These are phyloP conservation scores for Chalciporus piperatus DNA, from an alignment of 768 basidiomycete genomes.

Conservation along the genomic window DNA sequence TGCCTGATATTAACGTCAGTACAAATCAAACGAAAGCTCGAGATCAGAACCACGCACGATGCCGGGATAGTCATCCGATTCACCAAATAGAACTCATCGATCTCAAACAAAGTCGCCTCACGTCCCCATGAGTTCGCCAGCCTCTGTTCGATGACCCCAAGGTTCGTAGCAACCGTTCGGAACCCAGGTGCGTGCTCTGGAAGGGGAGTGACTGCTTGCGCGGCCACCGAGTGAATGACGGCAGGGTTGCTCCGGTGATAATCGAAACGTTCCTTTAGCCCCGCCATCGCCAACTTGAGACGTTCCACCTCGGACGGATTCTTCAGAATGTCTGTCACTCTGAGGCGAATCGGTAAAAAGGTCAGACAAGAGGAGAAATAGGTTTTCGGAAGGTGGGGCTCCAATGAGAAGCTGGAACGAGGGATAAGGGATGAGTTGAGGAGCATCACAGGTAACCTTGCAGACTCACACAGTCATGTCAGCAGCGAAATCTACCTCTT, in stretches of 20 bases:
- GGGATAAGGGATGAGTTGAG: too few species aligned
- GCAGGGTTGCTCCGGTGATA: slow-evolving; percentile 1
- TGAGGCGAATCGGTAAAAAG: slow-evolving; percentile 3
- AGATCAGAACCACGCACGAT: neutral
- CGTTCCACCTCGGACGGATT: neutral
- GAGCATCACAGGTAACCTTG: too few species aligned
- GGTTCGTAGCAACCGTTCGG: neutral
- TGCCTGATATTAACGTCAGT: neutral
- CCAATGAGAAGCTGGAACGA: slow-evolving; percentile 1
- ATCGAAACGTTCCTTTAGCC: neutral
- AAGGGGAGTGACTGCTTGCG: neutral
- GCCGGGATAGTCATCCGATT: neutral
- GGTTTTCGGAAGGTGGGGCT: neutral
- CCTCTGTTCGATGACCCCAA: neutral
- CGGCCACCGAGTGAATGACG: slow-evolving; percentile 3
- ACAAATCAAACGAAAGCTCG: neutral
- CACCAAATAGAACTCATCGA: slow-evolving; percentile 2
- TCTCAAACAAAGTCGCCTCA: neutral
- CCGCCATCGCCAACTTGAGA: neutral
- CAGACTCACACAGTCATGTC: slow-evolving; percentile 6
- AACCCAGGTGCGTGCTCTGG: neutral
- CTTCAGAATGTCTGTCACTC: slow-evolving; percentile 1
- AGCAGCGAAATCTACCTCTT: slow-evolving; percentile 5
- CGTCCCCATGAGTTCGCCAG: neutral
- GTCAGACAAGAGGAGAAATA: slow-evolving; percentile 1